Base-by-base conservation (phyloP, 441 rosid genomes). In the Arabidopsis hybrid region DNA sequence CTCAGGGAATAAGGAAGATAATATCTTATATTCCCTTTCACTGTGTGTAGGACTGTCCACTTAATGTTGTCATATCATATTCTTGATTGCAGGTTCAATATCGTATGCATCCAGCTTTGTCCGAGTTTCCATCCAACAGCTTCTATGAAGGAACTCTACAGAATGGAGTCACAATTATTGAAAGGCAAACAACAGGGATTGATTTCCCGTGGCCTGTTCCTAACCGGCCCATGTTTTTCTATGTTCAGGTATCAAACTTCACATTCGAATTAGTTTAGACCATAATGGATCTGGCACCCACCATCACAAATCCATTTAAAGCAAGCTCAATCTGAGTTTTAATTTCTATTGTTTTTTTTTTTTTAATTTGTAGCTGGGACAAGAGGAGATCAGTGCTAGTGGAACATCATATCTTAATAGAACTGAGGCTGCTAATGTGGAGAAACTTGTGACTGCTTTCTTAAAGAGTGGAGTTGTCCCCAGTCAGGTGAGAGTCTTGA, bases 131-230 rank as follows among this genome's bases (percentile, higher is more conserved):
- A 64, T 93, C 99, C 34, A 96, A 96, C 82, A 91, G 85, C 81
- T 93, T 93, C 80, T 96, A 96, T 81, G 99, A 93, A 83, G 97
- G 99, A 52, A 93, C 99, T 57, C 86, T 93, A 43, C 97, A 93
- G 85, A 93, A 96, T 88, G 99, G 99, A 58, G 99, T 96, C 65
- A 96, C 98, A 18, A 82, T 96, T 62, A 96, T 88, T 78, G 99
- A 96, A 80, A 86, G 99, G 85, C 99, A 90, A 78, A 84, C 95
- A 42, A 76, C 95, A 12, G 97, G 99, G 73, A 91, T 91, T 80
- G 97, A 93, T 84, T 96, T 96, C 75, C 97, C 98, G 21, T 96
- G 99, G 99, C 99, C 99, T 62, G 98, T 91, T 65, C 98, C 98
- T 32, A 91, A 87, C 79, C 91, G 97, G 21, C 98, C 99, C 69